Percentiles rank a stretch among this genome's conserved stretches.
Conservation (phyloP, 2,329 filamentous ascomycete species). For the Scytalidium lignicola region DNA sequence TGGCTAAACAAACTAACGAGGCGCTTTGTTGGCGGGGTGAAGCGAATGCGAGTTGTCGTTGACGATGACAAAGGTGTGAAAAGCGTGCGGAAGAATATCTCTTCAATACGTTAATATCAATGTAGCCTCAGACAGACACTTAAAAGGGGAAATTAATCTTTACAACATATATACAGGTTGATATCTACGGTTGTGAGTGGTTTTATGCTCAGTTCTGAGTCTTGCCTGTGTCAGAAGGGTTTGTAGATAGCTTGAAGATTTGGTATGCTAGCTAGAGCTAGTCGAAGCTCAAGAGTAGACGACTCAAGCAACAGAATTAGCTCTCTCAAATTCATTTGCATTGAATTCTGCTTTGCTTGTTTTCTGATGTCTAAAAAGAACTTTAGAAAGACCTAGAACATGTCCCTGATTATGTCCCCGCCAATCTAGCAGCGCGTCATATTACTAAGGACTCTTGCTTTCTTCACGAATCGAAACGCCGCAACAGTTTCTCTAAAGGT, state of each 20-base stretch:
- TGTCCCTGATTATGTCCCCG: background rate
- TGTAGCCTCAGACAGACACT: too few relatives aligned
- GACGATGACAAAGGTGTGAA: too few relatives aligned
- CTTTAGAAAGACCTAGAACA: background rate
- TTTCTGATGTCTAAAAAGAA: background rate
- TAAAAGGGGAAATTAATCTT: too few relatives aligned
- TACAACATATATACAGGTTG: too few relatives aligned
- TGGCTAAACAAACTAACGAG: background rate
- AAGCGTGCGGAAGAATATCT: too few relatives aligned
- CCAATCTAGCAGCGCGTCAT: background rate
- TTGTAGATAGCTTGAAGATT: background rate
- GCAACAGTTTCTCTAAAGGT: background rate
- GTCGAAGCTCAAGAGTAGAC: background rate
- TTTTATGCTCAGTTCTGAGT: too few relatives aligned
- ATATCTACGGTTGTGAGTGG: too few relatives aligned
- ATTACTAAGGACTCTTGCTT: background rate
- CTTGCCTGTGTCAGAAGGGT: too few relatives aligned
- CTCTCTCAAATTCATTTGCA: background rate
- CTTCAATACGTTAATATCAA: too few relatives aligned
- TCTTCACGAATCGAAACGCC: background rate
- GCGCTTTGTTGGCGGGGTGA: background rate
- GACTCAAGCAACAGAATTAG: background rate
- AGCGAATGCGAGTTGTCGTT: background rate
- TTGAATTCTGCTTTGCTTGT: background rate
- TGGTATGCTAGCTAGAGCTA: background rate